phyloP scores from a whole-genome alignment of 2,329 filamentous ascomycete species.

The Aspergillus tamarii region DNA sequence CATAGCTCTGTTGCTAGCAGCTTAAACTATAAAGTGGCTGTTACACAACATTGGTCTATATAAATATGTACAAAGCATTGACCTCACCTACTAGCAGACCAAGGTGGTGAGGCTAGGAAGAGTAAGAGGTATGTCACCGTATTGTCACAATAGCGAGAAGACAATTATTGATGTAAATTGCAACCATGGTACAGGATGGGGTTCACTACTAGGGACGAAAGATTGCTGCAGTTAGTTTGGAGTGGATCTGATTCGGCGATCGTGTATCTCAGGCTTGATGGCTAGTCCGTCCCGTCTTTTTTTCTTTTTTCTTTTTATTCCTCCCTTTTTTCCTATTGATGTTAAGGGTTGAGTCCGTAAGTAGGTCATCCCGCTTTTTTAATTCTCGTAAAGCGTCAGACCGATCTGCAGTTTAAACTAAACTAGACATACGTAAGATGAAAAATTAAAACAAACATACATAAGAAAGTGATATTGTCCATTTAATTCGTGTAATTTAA shows the following conservation, averaged over 20 bases:
- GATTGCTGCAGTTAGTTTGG: not conserved
- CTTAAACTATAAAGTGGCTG: slow-evolving; percentile 18
- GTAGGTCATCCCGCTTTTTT: not conserved
- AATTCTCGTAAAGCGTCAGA: not conserved
- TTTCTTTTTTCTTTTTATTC: not conserved
- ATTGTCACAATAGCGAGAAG: not conserved
- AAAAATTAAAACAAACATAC: not conserved
- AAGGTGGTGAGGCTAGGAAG: not conserved
- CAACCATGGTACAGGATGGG: slow-evolving; percentile 13
- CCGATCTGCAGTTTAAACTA: slow-evolving; percentile 1
- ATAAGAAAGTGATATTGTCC: not conserved
- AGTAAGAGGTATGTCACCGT: not conserved
- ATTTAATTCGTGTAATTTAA: not conserved
- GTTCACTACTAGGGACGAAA: not conserved
- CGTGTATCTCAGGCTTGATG: slow-evolving; percentile 8
- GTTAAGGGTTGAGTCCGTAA: not conserved
- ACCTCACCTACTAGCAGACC: not conserved
- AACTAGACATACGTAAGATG: not conserved
- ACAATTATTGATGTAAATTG: slow-evolving; percentile 7
- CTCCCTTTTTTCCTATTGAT: not conserved
- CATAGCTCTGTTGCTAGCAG: not conserved
- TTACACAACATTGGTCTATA: slow-evolving; percentile 18
- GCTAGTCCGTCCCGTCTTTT: not conserved
- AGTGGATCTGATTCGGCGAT: slow-evolving; percentile 13
- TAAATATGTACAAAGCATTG: not conserved